Evolutionary conservation across 192 early-diverging fungal species (phyloP).

Genomic region (Neocallimastix lanati): DNA sequence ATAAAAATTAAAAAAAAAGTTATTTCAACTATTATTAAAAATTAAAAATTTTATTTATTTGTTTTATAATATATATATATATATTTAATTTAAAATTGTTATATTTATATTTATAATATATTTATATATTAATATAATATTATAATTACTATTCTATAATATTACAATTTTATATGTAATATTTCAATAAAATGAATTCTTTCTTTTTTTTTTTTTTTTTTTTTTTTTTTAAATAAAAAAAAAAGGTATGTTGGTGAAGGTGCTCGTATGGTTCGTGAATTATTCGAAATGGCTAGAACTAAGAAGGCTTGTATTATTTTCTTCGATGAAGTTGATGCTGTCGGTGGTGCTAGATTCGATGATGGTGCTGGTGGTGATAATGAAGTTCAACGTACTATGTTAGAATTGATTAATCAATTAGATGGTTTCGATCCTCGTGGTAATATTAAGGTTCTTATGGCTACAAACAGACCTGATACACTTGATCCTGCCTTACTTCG

Average conservation of each 20-base stretch:
- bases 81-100: too few relatives aligned
- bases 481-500: slow-evolving; percentile 93
- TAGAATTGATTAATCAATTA: slow-evolving; percentile 97
- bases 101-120: too few relatives aligned
- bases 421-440: slow-evolving; percentile 98
- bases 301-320: slow-evolving; percentile 99
- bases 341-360: slow-evolving; percentile 92
- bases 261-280: slow-evolving; percentile 95
- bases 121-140: too few relatives aligned
- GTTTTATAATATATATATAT: too few relatives aligned
- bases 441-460: slow-evolving; percentile 99
- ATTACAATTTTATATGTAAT: too few relatives aligned
- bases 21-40: too few relatives aligned
- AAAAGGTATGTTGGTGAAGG: slow-evolving; percentile 87
- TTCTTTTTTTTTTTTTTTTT: too few relatives aligned
- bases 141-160: too few relatives aligned
- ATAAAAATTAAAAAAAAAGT: too few relatives aligned
- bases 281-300: slow-evolving; percentile 99
- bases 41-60: too few relatives aligned
- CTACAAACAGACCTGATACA: slow-evolving; percentile 95
- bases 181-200: too few relatives aligned
- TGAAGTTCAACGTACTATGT: slow-evolving; percentile 98
- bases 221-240: background rate
- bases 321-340: slow-evolving; percentile 98
- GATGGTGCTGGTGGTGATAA: slow-evolving; percentile 99